Conservation (phyloP, 1,284 basidiomycete genomes). For the Pisolithus thermaeus region DNA sequence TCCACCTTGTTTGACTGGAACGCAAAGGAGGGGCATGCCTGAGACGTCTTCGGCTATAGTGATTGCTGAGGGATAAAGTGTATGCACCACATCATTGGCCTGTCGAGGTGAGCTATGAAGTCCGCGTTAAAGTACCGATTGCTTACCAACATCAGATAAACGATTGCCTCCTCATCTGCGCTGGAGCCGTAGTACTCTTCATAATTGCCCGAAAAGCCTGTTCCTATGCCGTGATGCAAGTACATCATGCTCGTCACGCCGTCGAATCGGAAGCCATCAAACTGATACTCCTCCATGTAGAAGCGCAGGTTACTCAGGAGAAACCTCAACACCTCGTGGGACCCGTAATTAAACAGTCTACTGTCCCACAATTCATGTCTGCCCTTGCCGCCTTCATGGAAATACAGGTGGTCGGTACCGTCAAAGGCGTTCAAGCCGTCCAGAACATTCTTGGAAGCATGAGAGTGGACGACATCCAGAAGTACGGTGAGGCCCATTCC, state of each 20-base stretch:
- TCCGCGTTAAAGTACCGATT: neutral
- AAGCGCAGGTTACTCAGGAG: slow-evolving; percentile 91
- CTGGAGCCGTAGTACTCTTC: slow-evolving; percentile 93
- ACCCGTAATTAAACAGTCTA: slow-evolving; percentile 93
- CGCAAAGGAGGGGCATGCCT: slow-evolving; percentile 94
- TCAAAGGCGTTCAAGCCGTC: slow-evolving; percentile 97
- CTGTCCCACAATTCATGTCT: slow-evolving; percentile 97
- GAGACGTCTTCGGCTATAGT: slow-evolving; percentile 98
- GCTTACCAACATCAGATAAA: slow-evolving; percentile 94
- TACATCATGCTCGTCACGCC: slow-evolving; percentile 99
- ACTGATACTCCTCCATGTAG: slow-evolving; percentile 93
- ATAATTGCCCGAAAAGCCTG: slow-evolving; percentile 96
- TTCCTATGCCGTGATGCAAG: slow-evolving; percentile 93
- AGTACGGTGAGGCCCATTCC: slow-evolving; percentile 90
- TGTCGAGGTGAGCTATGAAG: slow-evolving; percentile 29
- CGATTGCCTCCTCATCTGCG: slow-evolving; percentile 86
- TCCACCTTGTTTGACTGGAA: slow-evolving; percentile 77
- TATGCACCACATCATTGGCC: slow-evolving; percentile 91
- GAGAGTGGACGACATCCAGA: slow-evolving; percentile 95
- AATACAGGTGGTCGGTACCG: slow-evolving; percentile 94
- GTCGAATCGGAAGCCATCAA: slow-evolving; percentile 98
- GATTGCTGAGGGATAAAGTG: slow-evolving; percentile 73
- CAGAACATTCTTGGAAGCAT: slow-evolving; percentile 95
- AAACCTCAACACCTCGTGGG: slow-evolving; percentile 92
- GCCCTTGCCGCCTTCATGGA: slow-evolving; percentile 89